Percentiles rank a stretch among this genome's conserved stretches.
Evolutionary conservation across 306 rosid genomes (phyloP).

Genomic region (Betula pendula): DNA sequence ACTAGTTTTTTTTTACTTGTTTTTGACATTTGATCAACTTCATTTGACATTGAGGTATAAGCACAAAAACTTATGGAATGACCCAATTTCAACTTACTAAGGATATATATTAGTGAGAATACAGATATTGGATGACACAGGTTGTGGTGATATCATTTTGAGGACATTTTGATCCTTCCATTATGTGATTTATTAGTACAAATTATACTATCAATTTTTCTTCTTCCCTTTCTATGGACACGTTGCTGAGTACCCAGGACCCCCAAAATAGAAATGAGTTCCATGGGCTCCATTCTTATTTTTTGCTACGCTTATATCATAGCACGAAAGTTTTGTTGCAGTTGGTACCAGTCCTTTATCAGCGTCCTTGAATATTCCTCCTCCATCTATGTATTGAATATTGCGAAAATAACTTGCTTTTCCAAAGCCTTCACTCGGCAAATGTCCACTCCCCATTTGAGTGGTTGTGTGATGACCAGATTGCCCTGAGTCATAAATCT

Average conservation of each 20-base stretch:
- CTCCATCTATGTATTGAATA: background rate
- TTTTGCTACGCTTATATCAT: background rate
- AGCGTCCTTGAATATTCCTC: background rate
- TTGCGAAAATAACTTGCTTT: slow-evolving; percentile 28
- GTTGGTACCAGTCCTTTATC: background rate
- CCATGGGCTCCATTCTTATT: background rate
- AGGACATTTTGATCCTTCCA: too few relatives aligned
- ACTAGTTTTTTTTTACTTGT: too few relatives aligned
- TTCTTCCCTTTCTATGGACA: background rate
- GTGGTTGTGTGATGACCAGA: slow-evolving; percentile 24
- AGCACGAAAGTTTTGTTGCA: slow-evolving; percentile 25
- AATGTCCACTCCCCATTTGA: slow-evolving; percentile 40
- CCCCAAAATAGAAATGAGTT: slow-evolving; percentile 23
- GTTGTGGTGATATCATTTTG: too few relatives aligned
- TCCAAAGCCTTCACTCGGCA: slow-evolving; percentile 16
- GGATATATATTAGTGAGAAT: too few relatives aligned
- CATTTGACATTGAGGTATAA: too few relatives aligned
- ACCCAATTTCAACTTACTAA: too few relatives aligned
- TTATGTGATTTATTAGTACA: too few relatives aligned
- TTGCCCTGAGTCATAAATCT: background rate
- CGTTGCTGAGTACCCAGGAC: slow-evolving; percentile 16
- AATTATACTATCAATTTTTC: too few relatives aligned
- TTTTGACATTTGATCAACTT: too few relatives aligned
- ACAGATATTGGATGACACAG: too few relatives aligned
- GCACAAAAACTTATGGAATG: too few relatives aligned